Evolutionary conservation across 2,329 filamentous ascomycete species (phyloP).

Genomic region (Daldinia sp.): DNA sequence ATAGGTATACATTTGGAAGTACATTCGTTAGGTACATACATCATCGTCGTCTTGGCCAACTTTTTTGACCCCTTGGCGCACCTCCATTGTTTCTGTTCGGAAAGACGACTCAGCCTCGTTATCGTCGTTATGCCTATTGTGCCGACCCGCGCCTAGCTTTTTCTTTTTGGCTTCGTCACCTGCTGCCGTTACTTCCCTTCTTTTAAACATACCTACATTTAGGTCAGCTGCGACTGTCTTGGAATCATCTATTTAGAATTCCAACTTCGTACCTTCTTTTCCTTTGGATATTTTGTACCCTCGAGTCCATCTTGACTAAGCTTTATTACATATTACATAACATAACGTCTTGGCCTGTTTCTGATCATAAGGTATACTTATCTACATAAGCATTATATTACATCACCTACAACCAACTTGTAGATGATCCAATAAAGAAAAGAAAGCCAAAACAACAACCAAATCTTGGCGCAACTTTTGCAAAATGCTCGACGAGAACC

Average conservation of each 20-base stretch:
- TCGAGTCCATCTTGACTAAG: background rate
- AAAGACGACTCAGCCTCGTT: constrained; percentile 33
- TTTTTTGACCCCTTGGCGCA: constrained; percentile 23
- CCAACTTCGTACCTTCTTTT: constrained; percentile 11
- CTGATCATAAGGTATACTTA: constrained; percentile 12
- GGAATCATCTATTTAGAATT: constrained; percentile 30
- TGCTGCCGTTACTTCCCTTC: constrained; percentile 9
- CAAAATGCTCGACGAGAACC: constrained; percentile 90
- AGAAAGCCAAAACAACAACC: background rate
- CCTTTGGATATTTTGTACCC: constrained; percentile 5
- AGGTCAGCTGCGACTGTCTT: constrained; percentile 33
- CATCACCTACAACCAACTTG: background rate
- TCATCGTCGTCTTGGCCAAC: background rate
- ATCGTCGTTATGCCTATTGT: constrained; percentile 13
- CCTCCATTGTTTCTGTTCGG: constrained; percentile 27
- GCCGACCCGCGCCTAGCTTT: constrained; percentile 31
- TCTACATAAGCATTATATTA: background rate
- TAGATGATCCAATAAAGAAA: constrained; percentile 18
- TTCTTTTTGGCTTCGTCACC: constrained; percentile 33
- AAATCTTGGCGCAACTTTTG: constrained; percentile 8
- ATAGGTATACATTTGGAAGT: background rate
- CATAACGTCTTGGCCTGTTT: background rate
- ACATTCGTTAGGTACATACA: constrained; percentile 2
- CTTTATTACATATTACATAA: background rate
- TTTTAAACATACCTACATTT: background rate